These are phyloP conservation scores for Begonia loranthoides DNA, from an alignment of 306 rosid species.

Conservation along the genomic window DNA sequence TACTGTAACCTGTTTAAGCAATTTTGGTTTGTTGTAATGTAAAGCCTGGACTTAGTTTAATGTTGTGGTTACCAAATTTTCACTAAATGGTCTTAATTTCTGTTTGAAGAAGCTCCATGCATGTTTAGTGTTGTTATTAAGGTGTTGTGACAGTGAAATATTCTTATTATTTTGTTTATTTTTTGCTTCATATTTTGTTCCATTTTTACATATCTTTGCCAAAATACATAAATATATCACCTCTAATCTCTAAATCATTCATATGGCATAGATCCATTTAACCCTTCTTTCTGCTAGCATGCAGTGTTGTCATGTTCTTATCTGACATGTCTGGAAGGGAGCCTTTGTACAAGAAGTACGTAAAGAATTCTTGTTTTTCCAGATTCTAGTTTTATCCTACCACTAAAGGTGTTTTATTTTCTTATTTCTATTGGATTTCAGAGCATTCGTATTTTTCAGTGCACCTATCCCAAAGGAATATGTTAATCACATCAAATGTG, in stretches of 20 bases:
- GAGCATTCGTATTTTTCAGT: slow-evolving; percentile 83
- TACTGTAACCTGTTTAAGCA: too few relatives aligned
- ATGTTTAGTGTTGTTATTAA: too few relatives aligned
- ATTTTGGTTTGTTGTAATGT: too few relatives aligned
- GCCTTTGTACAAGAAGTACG: slow-evolving; percentile 89
- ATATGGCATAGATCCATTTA: slow-evolving; percentile 18
- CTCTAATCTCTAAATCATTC: not conserved
- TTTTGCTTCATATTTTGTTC: too few relatives aligned
- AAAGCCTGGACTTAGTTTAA: too few relatives aligned
- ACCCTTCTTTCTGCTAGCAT: slow-evolving; percentile 51
- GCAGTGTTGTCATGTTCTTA: slow-evolving; percentile 91
- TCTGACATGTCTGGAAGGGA: slow-evolving; percentile 99
- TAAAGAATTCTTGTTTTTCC: slow-evolving; percentile 4
- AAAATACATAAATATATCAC: too few relatives aligned
- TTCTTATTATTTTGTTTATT: too few relatives aligned
- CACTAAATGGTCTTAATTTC: too few relatives aligned
- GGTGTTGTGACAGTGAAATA: too few relatives aligned
- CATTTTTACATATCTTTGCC: too few relatives aligned
- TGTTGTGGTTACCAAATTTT: too few relatives aligned
- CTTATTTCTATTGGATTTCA: slow-evolving; percentile 14
- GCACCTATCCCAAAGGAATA: slow-evolving; percentile 70
- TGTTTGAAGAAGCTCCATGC: too few relatives aligned
- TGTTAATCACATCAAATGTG: slow-evolving; percentile 70
- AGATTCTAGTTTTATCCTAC: not conserved
- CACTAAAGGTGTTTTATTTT: slow-evolving; percentile 1